Evolutionary conservation across 163 green algal species (phyloP).

Genomic region (Coccomyxa subellipsoidea): DNA sequence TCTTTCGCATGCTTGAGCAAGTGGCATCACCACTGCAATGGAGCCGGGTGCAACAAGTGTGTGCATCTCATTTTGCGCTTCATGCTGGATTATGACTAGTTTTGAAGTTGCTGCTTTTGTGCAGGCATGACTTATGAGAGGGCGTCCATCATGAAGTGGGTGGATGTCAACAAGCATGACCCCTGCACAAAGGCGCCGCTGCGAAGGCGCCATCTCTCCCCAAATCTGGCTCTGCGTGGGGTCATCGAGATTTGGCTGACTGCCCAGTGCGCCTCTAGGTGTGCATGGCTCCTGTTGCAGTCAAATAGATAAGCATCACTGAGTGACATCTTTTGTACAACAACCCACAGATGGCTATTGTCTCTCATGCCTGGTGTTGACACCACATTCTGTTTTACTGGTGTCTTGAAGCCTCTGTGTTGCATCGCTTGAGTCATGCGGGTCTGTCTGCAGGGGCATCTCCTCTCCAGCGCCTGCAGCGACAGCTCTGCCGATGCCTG

Average conservation of each 20-base stretch:
- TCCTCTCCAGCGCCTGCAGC: too few relatives aligned
- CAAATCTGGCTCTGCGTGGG: slow-evolving; percentile 23
- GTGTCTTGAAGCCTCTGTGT: too few relatives aligned
- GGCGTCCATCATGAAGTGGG: slow-evolving; percentile 25
- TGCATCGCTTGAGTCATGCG: too few relatives aligned
- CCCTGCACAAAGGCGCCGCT: slow-evolving; percentile 22
- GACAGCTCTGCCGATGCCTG: too few relatives aligned
- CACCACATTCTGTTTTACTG: not conserved
- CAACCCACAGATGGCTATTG: not conserved
- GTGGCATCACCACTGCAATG: too few relatives aligned
- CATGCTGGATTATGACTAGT: too few relatives aligned
- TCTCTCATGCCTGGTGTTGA: not conserved
- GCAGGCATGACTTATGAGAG: slow-evolving; percentile 28
- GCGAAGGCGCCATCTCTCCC: slow-evolving; percentile 16
- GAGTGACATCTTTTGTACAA: not conserved
- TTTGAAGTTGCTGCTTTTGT: too few relatives aligned
- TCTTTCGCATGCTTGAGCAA: too few relatives aligned
- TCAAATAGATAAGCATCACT: too few relatives aligned
- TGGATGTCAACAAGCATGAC: slow-evolving; percentile 17
- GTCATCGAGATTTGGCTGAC: slow-evolving; percentile 28
- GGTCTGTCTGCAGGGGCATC: too few relatives aligned
- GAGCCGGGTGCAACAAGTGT: too few relatives aligned
- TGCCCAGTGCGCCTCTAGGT: not conserved
- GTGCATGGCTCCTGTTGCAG: not conserved
- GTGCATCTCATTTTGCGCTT: too few relatives aligned